Percentiles rank a stretch among this genome's conserved stretches.
Conservation (phyloP, 805 yeast genomes). For the Maudiozyma pseudohumilis region DNA sequence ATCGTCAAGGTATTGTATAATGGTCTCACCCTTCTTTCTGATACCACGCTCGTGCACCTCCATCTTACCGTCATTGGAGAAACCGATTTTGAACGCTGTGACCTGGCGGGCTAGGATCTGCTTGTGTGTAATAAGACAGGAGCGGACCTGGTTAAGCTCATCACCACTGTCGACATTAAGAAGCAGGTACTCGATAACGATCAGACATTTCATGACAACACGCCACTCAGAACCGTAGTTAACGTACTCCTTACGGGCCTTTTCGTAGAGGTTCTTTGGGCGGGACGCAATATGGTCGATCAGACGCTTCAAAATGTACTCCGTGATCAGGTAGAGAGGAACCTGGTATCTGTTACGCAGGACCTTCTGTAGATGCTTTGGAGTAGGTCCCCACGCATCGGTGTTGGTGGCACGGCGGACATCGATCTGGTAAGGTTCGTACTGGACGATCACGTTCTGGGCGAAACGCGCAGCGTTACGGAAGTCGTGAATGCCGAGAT, state of each 20-base stretch:
- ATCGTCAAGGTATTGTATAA: slow-evolving; percentile 24
- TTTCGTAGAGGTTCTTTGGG: slow-evolving; percentile 30
- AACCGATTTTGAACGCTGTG: slow-evolving; percentile 21
- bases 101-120: slow-evolving; percentile 26
- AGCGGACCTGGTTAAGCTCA: slow-evolving; percentile 25
- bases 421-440: slow-evolving; percentile 30
- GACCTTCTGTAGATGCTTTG: slow-evolving; percentile 33
- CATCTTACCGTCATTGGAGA: slow-evolving; percentile 31
- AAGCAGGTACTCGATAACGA: slow-evolving; percentile 28
- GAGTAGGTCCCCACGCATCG: slow-evolving; percentile 45
- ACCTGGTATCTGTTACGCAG: slow-evolving; percentile 23
- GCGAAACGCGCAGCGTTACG: slow-evolving; percentile 33
- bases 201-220: slow-evolving; percentile 31
- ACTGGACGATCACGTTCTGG: slow-evolving; percentile 31
- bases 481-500: slow-evolving; percentile 31
- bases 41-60: slow-evolving; percentile 32
- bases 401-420: slow-evolving; percentile 40
- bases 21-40: slow-evolving; percentile 26
- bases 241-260: slow-evolving; percentile 32
- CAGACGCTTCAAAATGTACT: slow-evolving; percentile 28
- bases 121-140: slow-evolving; percentile 27
- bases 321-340: slow-evolving; percentile 26
- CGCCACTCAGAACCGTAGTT: slow-evolving; percentile 35
- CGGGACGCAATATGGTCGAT: slow-evolving; percentile 30
- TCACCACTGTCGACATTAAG: slow-evolving; percentile 28